Base-by-base conservation (phyloP, 805 yeast species). In the Candida jianshihensis region DNA sequence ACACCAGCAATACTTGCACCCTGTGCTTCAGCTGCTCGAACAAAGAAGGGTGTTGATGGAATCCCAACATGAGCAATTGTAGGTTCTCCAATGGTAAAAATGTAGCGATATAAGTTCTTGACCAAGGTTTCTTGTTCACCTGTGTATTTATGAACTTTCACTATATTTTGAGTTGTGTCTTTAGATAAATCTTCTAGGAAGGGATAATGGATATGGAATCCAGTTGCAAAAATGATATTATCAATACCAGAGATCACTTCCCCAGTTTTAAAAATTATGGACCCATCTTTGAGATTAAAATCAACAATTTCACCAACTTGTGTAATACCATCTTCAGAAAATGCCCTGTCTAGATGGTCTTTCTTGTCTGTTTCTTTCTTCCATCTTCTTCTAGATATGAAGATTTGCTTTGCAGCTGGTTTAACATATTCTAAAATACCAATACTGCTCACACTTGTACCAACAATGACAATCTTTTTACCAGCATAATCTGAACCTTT, bases 381-480 rank as follows among this genome's bases (percentile, higher is more conserved):
- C 10, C 22, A 20, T 20, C 7, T 10, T 20, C 10, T 7, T 26
- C 45, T 29, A 1, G 51, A 44, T 13, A 46, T 10, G 20, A 38
- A 31, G 6, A 45, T 36, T 17, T 42, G 36, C 4, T 30, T 33
- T 5, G 40, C 47, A 11, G 38, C 20, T 3, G 49, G 47, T 21
- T 58, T 35, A 36, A 55, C 39, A 38, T 66, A 66, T 41, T 66
- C 70, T 10, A 64, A 44, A 7, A 67, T 41, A 46, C 65, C 68
- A 19, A 59, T 54, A 3, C 69, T 53, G 42, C 68, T 59, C 16
- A 68, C 59, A 33, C 61, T 51, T 8, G 68, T 63, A 7, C 73
- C 74, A 33, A 66, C 53, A 10, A 67, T 44, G 37, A 69, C 41
- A 2, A 69, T 63, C 33, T 67, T 62, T 34, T 60, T 53, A 36